Evolutionary conservation across 2,329 filamentous ascomycete genomes (phyloP).

Genomic region (Ploettnerulaceae sp.): DNA sequence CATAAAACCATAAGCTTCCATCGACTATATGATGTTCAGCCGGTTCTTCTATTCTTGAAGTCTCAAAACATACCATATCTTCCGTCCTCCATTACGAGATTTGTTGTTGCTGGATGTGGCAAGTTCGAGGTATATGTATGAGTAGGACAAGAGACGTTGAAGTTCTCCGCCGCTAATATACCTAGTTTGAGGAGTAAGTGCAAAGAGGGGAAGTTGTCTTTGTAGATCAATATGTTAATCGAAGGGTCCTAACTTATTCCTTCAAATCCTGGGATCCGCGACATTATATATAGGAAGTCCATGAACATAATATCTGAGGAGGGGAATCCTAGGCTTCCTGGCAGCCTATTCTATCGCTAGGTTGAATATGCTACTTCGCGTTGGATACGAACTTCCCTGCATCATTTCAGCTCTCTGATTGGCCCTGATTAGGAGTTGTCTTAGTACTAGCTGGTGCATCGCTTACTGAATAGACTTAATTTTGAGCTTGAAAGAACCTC

Average conservation of each 20-base stretch:
- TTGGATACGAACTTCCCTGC: conserved; percentile 8
- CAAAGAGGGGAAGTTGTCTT: too few species aligned
- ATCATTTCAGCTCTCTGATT: not conserved
- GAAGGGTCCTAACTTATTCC: too few species aligned
- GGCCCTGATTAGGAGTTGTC: not conserved
- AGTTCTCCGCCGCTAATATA: too few species aligned
- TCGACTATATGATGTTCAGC: conserved; percentile 19
- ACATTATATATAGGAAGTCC: conserved; percentile 1
- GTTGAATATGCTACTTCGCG: not conserved
- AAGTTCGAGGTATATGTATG: too few species aligned
- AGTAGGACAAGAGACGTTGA: too few species aligned
- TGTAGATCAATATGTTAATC: too few species aligned
- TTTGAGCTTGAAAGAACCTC: conserved; percentile 5
- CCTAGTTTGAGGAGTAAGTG: too few species aligned
- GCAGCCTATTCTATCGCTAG: not conserved
- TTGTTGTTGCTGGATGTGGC: too few species aligned
- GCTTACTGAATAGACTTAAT: not conserved
- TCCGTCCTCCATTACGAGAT: conserved; percentile 22
- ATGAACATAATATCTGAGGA: not conserved
- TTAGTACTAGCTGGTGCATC: not conserved
- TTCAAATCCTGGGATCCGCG: not conserved
- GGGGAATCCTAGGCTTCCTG: too few species aligned
- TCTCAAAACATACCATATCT: conserved; percentile 20
- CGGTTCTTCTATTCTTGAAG: not conserved
- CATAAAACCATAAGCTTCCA: conserved; percentile 43